Evolutionary conservation across 495 filamentous ascomycete genomes (phyloP), one percentile per base, ranked within the genome.

Genomic region (Parathielavia hyrcaniae): DNA sequence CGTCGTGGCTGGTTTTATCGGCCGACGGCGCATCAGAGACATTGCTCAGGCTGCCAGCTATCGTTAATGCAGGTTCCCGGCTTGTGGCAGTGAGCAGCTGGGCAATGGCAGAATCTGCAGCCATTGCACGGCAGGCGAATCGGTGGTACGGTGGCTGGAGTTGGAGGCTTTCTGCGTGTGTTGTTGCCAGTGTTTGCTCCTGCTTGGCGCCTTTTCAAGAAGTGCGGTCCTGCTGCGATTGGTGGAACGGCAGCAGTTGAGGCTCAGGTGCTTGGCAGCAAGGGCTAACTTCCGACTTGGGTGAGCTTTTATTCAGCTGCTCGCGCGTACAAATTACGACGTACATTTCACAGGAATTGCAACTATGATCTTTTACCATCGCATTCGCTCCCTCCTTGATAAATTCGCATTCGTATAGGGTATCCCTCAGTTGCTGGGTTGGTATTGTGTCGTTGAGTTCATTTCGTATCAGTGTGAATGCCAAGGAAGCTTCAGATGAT

Each of bases 121-220:
- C 62, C 61, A 56, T 62, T 41, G 40, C 56, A 60, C 50, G 32
- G 35, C 34, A 54, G 39, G 43, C 45, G 26, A 20, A 8, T 32
- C 35, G 54, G 54, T 55, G 41, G 41, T 9, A 55, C 52, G 17
- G 20, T 50, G n/a, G n/a, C n/a, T n/a, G n/a, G n/a, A n/a, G 34
- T 50, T 50, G 48, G 32, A 16, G 9, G 46, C 13, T 32, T 16
- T 13, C 4, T 35, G 9, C 23, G 23, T 50, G 13, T 14, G 50
- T 22, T 39, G 35, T 40, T 2, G 35, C 35, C 17, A 40, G 23
- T 38, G 45, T 47, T 47, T 47, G 45, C 45, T 23, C 11, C 7
- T 16, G 10, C 45, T 47, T 30, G 45, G 45, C 45, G 45, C 11
- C 14, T 30, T 53, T 43, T 38, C 6, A 30, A 16, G 19, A 50